Evolutionary conservation across 805 yeast genomes (phyloP).

Genomic region (Sugiyamaella floridensis): DNA sequence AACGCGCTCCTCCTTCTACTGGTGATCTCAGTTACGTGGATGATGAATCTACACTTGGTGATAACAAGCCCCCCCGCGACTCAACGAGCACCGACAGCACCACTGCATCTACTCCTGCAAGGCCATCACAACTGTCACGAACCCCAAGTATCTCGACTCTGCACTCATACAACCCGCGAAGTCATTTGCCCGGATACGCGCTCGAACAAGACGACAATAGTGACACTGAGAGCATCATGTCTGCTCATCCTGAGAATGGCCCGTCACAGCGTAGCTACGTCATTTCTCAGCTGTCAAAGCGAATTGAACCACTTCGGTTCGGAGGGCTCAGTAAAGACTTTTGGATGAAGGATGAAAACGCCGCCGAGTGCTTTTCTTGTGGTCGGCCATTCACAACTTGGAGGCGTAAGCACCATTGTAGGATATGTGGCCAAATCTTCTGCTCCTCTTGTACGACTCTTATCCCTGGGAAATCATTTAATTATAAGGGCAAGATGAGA

Average conservation of each 20-base stretch:
- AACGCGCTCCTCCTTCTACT: background rate
- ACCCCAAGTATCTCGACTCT: slow-evolving; percentile 18
- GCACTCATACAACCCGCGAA: slow-evolving; percentile 17
- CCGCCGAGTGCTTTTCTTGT: slow-evolving; percentile 80
- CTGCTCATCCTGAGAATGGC: slow-evolving; percentile 12
- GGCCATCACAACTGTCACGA: slow-evolving; percentile 11
- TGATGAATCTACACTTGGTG: background rate
- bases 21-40: background rate
- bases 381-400: slow-evolving; percentile 67
- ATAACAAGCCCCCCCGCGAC: too few relatives aligned
- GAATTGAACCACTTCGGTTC: slow-evolving; percentile 10
- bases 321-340: slow-evolving; percentile 58
- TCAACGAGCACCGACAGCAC: background rate
- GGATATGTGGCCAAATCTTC: slow-evolving; percentile 93
- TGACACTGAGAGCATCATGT: slow-evolving; percentile 23
- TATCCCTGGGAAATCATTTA: slow-evolving; percentile 58
- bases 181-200: slow-evolving; percentile 21
- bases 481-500: slow-evolving; percentile 60
- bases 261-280: slow-evolving; percentile 11
- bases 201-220: slow-evolving; percentile 20
- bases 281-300: slow-evolving; percentile 10
- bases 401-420: slow-evolving; percentile 87
- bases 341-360: slow-evolving; percentile 95
- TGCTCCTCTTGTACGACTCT: slow-evolving; percentile 77
- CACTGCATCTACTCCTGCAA: background rate